Evolutionary conservation across 441 rosid genomes (phyloP), one percentile per base, ranked within the genome.

Genomic region (Erodium trifolium): DNA sequence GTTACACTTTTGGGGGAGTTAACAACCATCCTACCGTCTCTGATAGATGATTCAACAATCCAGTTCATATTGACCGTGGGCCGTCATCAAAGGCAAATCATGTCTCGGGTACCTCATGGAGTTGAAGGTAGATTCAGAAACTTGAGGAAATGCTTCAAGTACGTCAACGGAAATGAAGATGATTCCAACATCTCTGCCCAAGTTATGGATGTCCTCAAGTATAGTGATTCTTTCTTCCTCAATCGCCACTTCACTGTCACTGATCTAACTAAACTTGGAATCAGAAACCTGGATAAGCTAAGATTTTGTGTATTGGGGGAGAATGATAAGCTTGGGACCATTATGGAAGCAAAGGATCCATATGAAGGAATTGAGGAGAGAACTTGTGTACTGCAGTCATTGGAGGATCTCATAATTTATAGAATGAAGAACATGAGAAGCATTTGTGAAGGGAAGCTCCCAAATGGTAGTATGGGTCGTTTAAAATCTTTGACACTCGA

Each of bases 191-290:
- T 17, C 27, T 5, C 62, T 4, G 10, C 27, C 19, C 11, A 55
- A 8, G 62, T 55, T 55, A 55, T 5, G 23, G 8, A 55, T 6
- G 62, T 18, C 0, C 62, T 55, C 62, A 55, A 55, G 11, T 8
- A 55, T 55, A 14, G 9, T 5, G 62, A 55, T 55, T 55, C 23
- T 55, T 55, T 55, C 23, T 55, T 55, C 62, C 62, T 55, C 62
- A 55, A 55, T 55, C 62, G 11, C 23, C 62, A 55, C 62, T 55
- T 55, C 19, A 55, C 27, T 17, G 1, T 16, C 8, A 16, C 27
- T 16, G 62, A 55, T 19, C 0, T 55, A 1, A 5, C 62, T 55
- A 18, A 17, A 55, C 19, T 55, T 55, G 62, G 62, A 55, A 8
- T 16, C 0, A 16, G 14, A 4, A 55, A 55, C 62, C 3, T 55